A percentile compares a stretch with the other conserved stretches of the same genome.
phyloP scores from a whole-genome alignment of 1,284 basidiomycete genomes.

The Tylopilus sp. region DNA sequence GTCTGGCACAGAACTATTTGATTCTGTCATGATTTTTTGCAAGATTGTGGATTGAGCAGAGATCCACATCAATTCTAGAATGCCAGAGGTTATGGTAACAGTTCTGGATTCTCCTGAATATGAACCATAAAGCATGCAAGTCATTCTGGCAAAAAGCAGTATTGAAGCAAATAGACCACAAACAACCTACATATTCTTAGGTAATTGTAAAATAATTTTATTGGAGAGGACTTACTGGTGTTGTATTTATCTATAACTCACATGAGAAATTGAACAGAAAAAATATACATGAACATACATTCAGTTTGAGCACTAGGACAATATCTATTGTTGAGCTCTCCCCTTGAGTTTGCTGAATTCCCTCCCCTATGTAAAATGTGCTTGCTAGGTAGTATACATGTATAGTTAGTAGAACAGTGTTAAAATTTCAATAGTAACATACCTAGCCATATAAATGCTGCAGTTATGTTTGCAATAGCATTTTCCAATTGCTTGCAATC shows the following conservation, averaged over 20 bases:
- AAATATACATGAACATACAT: conserved; percentile 10
- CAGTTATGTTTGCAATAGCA: conserved; percentile 8
- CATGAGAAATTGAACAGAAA: background rate
- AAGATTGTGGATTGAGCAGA: background rate
- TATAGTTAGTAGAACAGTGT: background rate
- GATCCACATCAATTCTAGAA: background rate
- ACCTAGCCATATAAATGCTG: conserved; percentile 18
- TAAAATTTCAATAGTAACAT: background rate
- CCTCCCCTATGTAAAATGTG: conserved; percentile 1
- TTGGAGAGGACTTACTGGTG: background rate
- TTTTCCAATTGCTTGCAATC: background rate
- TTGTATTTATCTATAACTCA: conserved; percentile 3
- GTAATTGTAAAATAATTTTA: background rate
- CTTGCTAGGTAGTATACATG: background rate
- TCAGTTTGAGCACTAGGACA: conserved; percentile 8
- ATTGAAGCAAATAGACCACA: conserved; percentile 9
- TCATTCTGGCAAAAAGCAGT: background rate
- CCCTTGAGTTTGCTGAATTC: background rate
- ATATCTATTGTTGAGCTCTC: background rate
- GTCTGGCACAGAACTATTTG: background rate
- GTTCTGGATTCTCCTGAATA: background rate
- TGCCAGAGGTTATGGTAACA: background rate
- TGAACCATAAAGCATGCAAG: background rate
- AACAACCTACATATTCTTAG: background rate
- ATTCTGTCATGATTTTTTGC: background rate